phyloP scores from a whole-genome alignment of 169 alveolate genomes.

The Plasmodium vinckei region DNA sequence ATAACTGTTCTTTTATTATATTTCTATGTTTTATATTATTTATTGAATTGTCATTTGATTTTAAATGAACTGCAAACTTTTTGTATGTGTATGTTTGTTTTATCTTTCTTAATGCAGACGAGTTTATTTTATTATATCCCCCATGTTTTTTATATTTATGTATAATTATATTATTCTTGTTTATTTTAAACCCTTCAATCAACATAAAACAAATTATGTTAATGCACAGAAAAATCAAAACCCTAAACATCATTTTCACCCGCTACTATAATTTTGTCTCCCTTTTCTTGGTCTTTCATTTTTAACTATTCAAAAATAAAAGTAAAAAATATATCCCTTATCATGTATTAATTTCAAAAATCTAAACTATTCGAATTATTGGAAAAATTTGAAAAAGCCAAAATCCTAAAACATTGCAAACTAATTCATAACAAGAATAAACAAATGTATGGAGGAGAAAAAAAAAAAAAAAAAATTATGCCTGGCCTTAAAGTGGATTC shows the following conservation, averaged over 20 bases:
- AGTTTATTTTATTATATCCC: neutral
- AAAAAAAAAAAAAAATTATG: too few species aligned
- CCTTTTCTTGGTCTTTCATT: constrained; percentile 6
- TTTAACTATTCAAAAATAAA: too few species aligned
- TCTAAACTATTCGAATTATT: too few species aligned
- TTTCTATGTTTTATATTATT: constrained; percentile 2
- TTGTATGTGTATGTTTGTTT: constrained; percentile 19
- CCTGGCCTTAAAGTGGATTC: too few species aligned
- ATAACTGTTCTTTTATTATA: neutral
- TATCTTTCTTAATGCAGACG: neutral
- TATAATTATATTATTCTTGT: neutral
- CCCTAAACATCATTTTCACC: constrained; percentile 10
- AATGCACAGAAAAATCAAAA: constrained; percentile 25
- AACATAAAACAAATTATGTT: constrained; percentile 17
- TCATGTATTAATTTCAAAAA: too few species aligned
- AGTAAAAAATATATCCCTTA: too few species aligned
- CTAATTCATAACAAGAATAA: too few species aligned
- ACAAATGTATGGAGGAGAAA: too few species aligned
- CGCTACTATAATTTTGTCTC: constrained; percentile 2
- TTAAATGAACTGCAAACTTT: constrained; percentile 10
- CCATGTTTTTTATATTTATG: neutral
- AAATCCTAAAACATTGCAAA: too few species aligned
- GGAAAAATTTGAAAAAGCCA: too few species aligned
- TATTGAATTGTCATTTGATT: neutral
- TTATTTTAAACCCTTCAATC: constrained; percentile 6